Evolutionary conservation across 2,329 filamentous ascomycete genomes (phyloP), one percentile per base, ranked within the genome.

Genomic region (Lecanosticta acicola): DNA sequence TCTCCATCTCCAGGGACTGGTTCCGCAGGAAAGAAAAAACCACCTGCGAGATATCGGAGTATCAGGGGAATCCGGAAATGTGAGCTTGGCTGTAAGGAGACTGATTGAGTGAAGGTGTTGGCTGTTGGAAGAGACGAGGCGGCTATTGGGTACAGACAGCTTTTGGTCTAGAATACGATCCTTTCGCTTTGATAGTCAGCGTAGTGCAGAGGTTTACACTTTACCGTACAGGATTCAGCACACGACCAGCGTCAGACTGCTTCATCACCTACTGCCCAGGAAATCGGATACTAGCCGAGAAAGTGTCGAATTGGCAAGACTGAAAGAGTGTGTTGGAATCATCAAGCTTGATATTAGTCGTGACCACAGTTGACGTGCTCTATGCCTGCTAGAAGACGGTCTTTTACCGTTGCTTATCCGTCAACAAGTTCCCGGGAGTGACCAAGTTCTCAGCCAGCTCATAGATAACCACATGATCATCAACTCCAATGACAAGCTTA

Each of bases 21-120:
- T 4, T 34, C 39, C 10, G 13, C 39, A 7, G 35, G 35, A 17
- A 32, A 16, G 39, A 41, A 20, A 9, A 39, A 39, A 16, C 39
- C 26, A n/a, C 39, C 26, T 10, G 39, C 39, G 21, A 41, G 39
- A 18, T 41, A 41, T 20, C 24, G 39, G 14, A 41, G 29, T 20
- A 33, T 37, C 14, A 37, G 11, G 16, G 16, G 35, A 4, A 16
- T 10, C 32, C 32, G n/a, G n/a, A 32, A 32, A n/a, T 29, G 24
- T 29, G 24, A 29, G 24, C 7, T 5, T 7, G 24, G 24, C 7
- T 29, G 24, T 29, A 29, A 11, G 24, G 11, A 29, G 24, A 29
- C 5, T 7, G 24, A 29, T 5, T 29, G 24, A 29, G 24, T 7
- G 5, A 29, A 7, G 24, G 24, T 61, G 3, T 63, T 61, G 24